These are phyloP conservation scores for Lathyrus tuberosus DNA, from an alignment of 306 rosid genomes.

Conservation along the genomic window DNA sequence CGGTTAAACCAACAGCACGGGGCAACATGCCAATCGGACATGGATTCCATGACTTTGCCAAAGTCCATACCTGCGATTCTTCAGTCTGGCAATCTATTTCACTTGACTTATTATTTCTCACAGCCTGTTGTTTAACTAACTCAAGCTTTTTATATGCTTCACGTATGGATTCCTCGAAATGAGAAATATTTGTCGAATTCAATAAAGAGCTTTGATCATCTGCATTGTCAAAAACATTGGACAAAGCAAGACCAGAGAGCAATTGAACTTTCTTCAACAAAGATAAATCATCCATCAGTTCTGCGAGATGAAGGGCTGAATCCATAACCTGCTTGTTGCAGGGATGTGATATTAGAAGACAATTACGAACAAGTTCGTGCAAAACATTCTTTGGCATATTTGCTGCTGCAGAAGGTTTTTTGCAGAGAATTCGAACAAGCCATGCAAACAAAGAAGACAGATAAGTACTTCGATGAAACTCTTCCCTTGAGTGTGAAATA, in stretches of 20 bases:
- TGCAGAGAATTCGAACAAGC: conserved; percentile 62
- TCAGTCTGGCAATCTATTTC: conserved; percentile 37
- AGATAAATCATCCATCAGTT: conserved; percentile 52
- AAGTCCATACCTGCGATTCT: conserved; percentile 58
- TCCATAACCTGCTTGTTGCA: conserved; percentile 66
- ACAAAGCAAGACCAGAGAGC: conserved; percentile 48
- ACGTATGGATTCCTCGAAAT: conserved; percentile 54
- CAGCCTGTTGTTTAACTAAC: conserved; percentile 52
- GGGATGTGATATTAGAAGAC: conserved; percentile 62
- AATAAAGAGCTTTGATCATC: conserved; percentile 41
- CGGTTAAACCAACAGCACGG: conserved; percentile 61
- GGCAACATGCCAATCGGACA: conserved; percentile 98
- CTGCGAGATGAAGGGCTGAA: conserved; percentile 61
- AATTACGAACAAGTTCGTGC: conserved; percentile 60
- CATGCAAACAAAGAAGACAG: conserved; percentile 77
- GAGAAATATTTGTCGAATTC: conserved; percentile 42
- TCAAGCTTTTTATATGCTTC: conserved; percentile 67
- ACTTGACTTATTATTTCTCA: conserved; percentile 41
- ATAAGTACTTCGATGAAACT: conserved; percentile 43
- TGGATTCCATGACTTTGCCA: conserved; percentile 74
- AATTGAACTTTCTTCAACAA: conserved; percentile 55
- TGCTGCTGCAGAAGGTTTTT: conserved; percentile 43
- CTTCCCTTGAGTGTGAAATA: conserved; percentile 44
- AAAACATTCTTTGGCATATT: conserved; percentile 53
- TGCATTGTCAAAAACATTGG: conserved; percentile 40